These are phyloP conservation scores for Cyberlindnera nakhonratchasimensis DNA, from an alignment of 805 yeast species.

Conservation along the genomic window DNA sequence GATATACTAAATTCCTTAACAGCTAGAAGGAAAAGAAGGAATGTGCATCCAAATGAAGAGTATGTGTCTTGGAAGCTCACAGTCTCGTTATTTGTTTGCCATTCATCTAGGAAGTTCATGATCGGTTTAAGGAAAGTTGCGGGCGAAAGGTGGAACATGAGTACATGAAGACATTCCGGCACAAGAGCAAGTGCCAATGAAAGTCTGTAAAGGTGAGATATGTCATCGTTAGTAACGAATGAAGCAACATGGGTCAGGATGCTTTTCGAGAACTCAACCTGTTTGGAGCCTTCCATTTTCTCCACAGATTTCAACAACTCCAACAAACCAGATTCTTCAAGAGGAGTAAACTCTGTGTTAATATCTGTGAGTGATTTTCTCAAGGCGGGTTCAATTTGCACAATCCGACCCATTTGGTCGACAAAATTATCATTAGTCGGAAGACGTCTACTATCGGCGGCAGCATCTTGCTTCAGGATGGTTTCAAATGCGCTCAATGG, in stretches of 20 bases:
- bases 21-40: slow-evolving; percentile 44
- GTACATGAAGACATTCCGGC: slow-evolving; percentile 37
- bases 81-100: slow-evolving; percentile 41
- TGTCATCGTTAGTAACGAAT: slow-evolving; percentile 40
- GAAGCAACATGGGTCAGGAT: slow-evolving; percentile 32
- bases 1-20: slow-evolving; percentile 37
- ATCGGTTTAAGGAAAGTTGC: slow-evolving; percentile 39
- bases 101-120: slow-evolving; percentile 49
- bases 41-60: slow-evolving; percentile 61
- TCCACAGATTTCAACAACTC: slow-evolving; percentile 47
- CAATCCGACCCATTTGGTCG: slow-evolving; percentile 32
- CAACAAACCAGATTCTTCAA: slow-evolving; percentile 51
- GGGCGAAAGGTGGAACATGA: slow-evolving; percentile 46
- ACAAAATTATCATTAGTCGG: slow-evolving; percentile 32
- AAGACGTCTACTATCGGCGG: slow-evolving; percentile 33
- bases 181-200: slow-evolving; percentile 48
- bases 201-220: slow-evolving; percentile 44
- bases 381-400: slow-evolving; percentile 31
- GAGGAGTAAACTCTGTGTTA: slow-evolving; percentile 45
- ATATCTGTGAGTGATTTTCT: slow-evolving; percentile 33
- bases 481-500: slow-evolving; percentile 32
- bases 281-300: slow-evolving; percentile 43
- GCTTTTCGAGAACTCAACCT: slow-evolving; percentile 41
- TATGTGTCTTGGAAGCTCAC: slow-evolving; percentile 62
- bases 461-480: slow-evolving; percentile 38